These are phyloP conservation scores for Jatropha multifida DNA, from an alignment of 441 rosid genomes.

Conservation along the genomic window DNA sequence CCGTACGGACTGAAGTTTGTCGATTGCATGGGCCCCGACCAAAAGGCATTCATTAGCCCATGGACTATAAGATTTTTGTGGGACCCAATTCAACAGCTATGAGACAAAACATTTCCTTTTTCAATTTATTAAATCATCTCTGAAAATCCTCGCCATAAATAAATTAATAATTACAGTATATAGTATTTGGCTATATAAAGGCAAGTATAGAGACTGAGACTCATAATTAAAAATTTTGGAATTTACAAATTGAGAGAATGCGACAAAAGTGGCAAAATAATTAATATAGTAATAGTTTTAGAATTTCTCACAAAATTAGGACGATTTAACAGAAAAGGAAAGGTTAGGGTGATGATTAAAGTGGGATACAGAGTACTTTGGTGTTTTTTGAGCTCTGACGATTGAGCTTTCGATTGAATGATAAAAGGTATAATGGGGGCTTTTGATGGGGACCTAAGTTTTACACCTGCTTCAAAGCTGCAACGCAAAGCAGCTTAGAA, in stretches of 20 bases:
- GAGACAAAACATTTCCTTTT: no score
- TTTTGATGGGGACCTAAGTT: constrained; percentile 17
- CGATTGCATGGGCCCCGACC: constrained; percentile 25
- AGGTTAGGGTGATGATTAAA: constrained; percentile 40
- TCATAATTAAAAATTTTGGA: no score
- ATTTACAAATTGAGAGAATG: no score
- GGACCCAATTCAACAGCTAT: constrained; percentile 11
- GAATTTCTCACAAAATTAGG: no score
- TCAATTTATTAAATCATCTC: no score
- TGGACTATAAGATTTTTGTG: constrained; percentile 11
- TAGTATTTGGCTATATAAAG: no score
- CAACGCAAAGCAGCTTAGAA: neutral
- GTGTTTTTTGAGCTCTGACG: constrained; percentile 27
- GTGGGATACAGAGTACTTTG: constrained; percentile 22
- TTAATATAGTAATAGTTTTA: no score
- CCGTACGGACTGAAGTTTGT: constrained; percentile 14
- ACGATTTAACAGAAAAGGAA: constrained; percentile 33
- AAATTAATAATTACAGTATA: no score
- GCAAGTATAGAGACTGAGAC: no score
- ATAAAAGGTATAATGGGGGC: constrained; percentile 31
- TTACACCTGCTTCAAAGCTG: constrained; percentile 1
- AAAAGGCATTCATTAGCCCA: constrained; percentile 11
- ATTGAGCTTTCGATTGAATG: constrained; percentile 28
- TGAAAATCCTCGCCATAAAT: no score
- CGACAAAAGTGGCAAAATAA: no score